A percentile compares a stretch with the other conserved stretches of the same genome.
Conservation (phyloP, 169 alveolate species). For the Plasmodium inui region DNA sequence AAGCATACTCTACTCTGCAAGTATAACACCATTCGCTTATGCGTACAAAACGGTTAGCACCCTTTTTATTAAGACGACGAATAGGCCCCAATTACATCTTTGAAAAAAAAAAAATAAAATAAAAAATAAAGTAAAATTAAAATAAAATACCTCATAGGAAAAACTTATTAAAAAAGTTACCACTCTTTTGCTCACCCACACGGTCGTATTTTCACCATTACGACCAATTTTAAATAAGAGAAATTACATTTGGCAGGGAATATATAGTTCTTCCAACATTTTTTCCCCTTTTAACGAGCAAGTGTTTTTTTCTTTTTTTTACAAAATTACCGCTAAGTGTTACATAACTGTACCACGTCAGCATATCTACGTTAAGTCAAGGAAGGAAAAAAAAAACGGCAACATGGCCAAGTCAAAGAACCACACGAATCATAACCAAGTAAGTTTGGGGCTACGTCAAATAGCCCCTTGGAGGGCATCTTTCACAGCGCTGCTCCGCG, state of each 20-base stretch:
- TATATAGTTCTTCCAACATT: not conserved
- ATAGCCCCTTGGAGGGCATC: not conserved
- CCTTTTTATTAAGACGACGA: not conserved
- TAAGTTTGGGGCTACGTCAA: conserved; percentile 30
- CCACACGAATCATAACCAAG: conserved; percentile 90
- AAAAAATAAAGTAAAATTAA: not conserved
- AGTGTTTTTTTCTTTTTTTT: not conserved
- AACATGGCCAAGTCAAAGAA: conserved; percentile 90
- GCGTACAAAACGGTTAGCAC: not conserved
- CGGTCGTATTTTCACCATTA: not conserved
- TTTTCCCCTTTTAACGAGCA: not conserved
- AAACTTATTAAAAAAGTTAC: not conserved
- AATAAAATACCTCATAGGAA: not conserved
- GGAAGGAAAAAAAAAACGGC: not conserved
- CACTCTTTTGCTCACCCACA: not conserved
- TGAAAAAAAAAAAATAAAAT: not conserved
- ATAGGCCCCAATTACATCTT: not conserved
- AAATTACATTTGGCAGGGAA: not conserved
- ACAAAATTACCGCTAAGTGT: not conserved
- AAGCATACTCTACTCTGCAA: not conserved
- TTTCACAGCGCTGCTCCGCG: not conserved
- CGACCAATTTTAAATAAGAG: not conserved
- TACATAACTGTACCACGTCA: not conserved
- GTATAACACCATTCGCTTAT: not conserved
- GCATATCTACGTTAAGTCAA: not conserved